phyloP scores from a whole-genome alignment of 352 stramenopile species.

The Pythium dissotocum region DNA sequence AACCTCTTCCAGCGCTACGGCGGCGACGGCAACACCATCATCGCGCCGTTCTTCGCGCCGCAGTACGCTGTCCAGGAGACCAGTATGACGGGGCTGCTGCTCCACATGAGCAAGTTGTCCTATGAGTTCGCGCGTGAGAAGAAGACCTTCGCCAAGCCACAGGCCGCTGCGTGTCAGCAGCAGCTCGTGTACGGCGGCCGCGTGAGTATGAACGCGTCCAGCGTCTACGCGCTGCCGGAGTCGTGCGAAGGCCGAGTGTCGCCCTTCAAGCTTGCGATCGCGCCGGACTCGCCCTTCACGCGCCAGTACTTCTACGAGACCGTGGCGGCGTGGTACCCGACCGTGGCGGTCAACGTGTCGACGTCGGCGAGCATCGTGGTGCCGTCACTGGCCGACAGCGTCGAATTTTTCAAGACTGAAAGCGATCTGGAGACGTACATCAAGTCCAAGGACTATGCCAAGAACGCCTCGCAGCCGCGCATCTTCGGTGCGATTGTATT shows the following conservation, averaged over 20 bases:
- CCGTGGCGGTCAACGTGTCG: constrained; percentile 17
- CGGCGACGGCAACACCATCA: constrained; percentile 36
- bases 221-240: constrained; percentile 20
- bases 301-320: constrained; percentile 53
- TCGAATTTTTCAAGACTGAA: constrained; percentile 36
- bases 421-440: constrained; percentile 38
- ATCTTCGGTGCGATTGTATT: constrained; percentile 57
- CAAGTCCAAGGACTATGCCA: constrained; percentile 37
- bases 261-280: constrained; percentile 63
- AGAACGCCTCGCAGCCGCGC: constrained; percentile 19
- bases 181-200: constrained; percentile 38
- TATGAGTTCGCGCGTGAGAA: constrained; percentile 33
- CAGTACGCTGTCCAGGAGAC: constrained; percentile 56
- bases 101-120: constrained; percentile 44
- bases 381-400: constrained; percentile 42
- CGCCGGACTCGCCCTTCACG: constrained; percentile 52
- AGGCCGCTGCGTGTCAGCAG: constrained; percentile 12
- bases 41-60: constrained; percentile 36
- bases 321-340: constrained; percentile 44
- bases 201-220: constrained; percentile 38
- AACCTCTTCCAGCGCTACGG: constrained; percentile 48
- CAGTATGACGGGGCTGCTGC: constrained; percentile 55
- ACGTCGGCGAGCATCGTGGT: constrained; percentile 22
- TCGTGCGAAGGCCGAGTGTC: constrained; percentile 44
- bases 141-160: constrained; percentile 18